Conservation (phyloP, 805 yeast genomes). For the Pichia sporocuriosa region DNA sequence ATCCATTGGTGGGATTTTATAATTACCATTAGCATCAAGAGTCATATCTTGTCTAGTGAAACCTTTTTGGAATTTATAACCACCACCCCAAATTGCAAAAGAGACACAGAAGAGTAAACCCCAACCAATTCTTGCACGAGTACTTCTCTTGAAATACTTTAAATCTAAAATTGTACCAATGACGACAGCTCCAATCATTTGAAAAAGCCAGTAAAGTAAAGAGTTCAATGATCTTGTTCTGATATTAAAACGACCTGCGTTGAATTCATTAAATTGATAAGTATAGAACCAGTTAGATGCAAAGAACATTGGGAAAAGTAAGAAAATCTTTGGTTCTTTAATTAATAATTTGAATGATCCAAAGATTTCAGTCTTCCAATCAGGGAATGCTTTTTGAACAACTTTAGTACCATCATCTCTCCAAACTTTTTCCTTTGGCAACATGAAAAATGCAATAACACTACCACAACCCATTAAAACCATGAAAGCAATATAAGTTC, state of each 20-base stretch:
- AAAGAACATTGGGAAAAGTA: slow-evolving; percentile 55
- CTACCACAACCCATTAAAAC: slow-evolving; percentile 44
- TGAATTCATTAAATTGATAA: slow-evolving; percentile 54
- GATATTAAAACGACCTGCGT: slow-evolving; percentile 48
- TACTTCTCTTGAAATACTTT: slow-evolving; percentile 34
- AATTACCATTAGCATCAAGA: slow-evolving; percentile 5
- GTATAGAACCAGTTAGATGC: slow-evolving; percentile 64
- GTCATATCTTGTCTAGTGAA: slow-evolving; percentile 20
- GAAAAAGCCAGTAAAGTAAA: slow-evolving; percentile 53
- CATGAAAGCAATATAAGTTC: slow-evolving; percentile 49
- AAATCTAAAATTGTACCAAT: slow-evolving; percentile 46
- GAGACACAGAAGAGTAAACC: slow-evolving; percentile 31
- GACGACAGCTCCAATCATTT: slow-evolving; percentile 49
- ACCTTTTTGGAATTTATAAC: slow-evolving; percentile 33
- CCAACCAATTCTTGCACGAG: slow-evolving; percentile 42
- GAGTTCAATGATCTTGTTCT: slow-evolving; percentile 59
- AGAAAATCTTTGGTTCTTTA: slow-evolving; percentile 30
- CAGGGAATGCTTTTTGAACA: slow-evolving; percentile 37
- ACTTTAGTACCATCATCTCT: slow-evolving; percentile 46
- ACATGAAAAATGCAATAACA: slow-evolving; percentile 37
- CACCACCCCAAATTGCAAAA: slow-evolving; percentile 55
- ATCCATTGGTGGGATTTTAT: slow-evolving; percentile 30
- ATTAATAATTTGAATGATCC: slow-evolving; percentile 30
- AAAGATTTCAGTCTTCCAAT: slow-evolving; percentile 30
- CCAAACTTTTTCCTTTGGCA: slow-evolving; percentile 45